These are phyloP conservation scores for Fusarium marasasianum DNA, from an alignment of 2,329 filamentous ascomycete genomes.

Conservation along the genomic window DNA sequence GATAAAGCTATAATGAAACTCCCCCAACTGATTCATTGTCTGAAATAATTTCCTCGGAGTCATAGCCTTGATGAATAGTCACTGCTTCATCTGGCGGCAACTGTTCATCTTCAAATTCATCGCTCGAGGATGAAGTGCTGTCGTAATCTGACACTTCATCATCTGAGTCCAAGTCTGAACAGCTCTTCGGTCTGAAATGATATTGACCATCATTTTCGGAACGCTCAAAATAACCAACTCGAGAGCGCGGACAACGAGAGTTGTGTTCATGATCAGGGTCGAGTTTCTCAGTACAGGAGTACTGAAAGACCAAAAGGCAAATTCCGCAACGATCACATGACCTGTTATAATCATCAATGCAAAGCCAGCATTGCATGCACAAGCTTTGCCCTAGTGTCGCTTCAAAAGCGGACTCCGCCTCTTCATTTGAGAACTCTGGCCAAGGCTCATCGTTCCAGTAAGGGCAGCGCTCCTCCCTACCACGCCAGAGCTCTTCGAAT, in stretches of 20 bases:
- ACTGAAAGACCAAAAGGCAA: accelerated
- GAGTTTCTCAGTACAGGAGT: accelerated
- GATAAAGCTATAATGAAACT: not conserved
- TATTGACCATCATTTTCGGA: accelerated
- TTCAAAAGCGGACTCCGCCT: accelerated
- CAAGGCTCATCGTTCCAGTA: not conserved
- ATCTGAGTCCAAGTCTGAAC: no score
- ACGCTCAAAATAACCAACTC: not conserved
- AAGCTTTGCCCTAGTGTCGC: accelerated
- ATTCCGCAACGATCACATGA: not conserved
- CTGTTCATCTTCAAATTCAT: not conserved
- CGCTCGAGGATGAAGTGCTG: accelerated
- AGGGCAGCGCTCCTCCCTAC: not conserved
- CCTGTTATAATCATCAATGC: accelerated
- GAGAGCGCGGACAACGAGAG: accelerated
- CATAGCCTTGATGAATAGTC: accelerated
- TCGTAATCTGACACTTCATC: not conserved
- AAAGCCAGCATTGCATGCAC: not conserved
- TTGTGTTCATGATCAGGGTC: accelerated
- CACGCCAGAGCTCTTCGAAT: not conserved
- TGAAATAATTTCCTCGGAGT: not conserved
- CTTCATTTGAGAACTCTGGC: not conserved
- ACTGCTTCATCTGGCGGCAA: accelerated
- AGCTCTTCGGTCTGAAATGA: accelerated
- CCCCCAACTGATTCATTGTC: not conserved